phyloP scores from a whole-genome alignment of 2,329 filamentous ascomycete species.

The Claviceps quebecensis region DNA sequence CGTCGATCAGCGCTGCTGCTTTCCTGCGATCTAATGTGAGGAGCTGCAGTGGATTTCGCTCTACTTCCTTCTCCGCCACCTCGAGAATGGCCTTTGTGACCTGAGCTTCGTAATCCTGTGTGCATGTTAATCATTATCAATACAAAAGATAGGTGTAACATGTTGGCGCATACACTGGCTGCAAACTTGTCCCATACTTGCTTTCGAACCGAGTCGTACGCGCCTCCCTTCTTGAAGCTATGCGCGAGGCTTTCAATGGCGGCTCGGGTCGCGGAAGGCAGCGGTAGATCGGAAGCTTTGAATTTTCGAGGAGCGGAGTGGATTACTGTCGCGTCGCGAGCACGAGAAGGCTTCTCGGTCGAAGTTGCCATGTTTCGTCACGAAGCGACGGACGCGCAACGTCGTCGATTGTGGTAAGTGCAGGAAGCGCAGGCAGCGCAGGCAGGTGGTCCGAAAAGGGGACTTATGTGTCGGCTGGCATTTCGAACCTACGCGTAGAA shows the following conservation, averaged over 20 bases:
- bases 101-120: constrained; percentile 53
- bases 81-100: constrained; percentile 53
- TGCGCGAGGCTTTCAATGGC: constrained; percentile 65
- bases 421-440: neutral
- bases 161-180: constrained; percentile 38
- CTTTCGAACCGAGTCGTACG: constrained; percentile 66
- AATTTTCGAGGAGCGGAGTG: constrained; percentile 31
- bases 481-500: neutral
- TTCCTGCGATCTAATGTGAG: constrained; percentile 61
- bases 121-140: constrained; percentile 1
- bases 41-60: constrained; percentile 57
- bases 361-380: constrained; percentile 14
- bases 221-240: constrained; percentile 75
- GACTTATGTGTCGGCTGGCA: neutral
- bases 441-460: neutral
- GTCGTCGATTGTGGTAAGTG: neutral
- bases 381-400: neutral
- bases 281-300: constrained; percentile 61
- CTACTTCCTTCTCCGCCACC: constrained; percentile 59
- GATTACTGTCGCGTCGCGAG: constrained; percentile 8
- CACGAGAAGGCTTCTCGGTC: constrained; percentile 11
- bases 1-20: constrained; percentile 62
- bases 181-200: constrained; percentile 64
- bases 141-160: neutral
- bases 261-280: constrained; percentile 57